phyloP scores from a whole-genome alignment of 2,329 filamentous ascomycete genomes.

The Xylariaceae sp. region DNA sequence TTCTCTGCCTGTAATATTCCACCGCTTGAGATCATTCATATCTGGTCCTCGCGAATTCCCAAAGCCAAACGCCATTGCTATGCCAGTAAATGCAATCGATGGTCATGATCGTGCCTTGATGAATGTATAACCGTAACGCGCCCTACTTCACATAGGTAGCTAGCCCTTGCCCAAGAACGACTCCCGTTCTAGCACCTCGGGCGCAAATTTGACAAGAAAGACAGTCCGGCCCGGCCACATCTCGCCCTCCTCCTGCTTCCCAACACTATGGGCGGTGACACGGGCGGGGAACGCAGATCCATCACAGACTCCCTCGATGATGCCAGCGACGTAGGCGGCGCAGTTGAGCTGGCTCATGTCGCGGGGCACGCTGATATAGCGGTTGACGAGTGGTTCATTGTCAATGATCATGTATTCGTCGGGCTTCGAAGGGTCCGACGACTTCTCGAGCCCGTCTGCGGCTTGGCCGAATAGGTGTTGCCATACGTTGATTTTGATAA shows the following conservation, averaged over 20 bases:
- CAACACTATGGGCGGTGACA: conserved; percentile 83
- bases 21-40: too few species aligned
- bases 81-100: conserved; percentile 14
- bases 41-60: too few species aligned
- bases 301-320: conserved; percentile 94
- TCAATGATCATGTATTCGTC: conserved; percentile 99
- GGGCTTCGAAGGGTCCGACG: conserved; percentile 71
- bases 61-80: conserved; percentile 27
- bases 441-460: conserved; percentile 90
- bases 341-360: conserved; percentile 98
- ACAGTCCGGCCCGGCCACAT: conserved; percentile 97
- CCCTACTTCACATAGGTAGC: too few species aligned
- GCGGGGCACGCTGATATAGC: conserved; percentile 85
- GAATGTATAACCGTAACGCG: too few species aligned
- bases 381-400: conserved; percentile 94
- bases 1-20: too few species aligned
- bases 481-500: conserved; percentile 92
- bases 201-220: conserved; percentile 87
- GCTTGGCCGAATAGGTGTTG: conserved; percentile 86
- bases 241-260: conserved; percentile 53
- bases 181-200: conserved; percentile 90
- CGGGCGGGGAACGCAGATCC: conserved; percentile 84
- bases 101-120: too few species aligned
- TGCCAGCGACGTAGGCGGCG: conserved; percentile 89
- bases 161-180: conserved; percentile 65